These are phyloP conservation scores for Cordyceps cicadae DNA, from an alignment of 2,329 filamentous ascomycete species.

Conservation along the genomic window DNA sequence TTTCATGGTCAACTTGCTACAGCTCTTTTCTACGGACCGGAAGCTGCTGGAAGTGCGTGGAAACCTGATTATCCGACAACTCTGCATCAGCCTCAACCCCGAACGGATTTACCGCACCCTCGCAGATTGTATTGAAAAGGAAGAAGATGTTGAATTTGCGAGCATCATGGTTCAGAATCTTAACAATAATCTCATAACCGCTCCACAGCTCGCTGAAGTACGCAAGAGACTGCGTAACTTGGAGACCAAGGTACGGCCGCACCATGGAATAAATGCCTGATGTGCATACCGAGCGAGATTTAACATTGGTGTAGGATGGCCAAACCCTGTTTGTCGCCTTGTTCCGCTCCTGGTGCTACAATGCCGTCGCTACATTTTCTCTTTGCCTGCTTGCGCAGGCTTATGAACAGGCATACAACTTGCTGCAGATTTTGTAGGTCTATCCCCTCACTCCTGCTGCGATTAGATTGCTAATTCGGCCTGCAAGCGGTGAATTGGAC, in stretches of 20 bases:
- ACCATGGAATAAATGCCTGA: not conserved
- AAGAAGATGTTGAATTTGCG: constrained; percentile 96
- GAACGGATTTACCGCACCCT: constrained; percentile 93
- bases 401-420: constrained; percentile 94
- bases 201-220: constrained; percentile 84
- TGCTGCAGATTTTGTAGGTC: constrained; percentile 84
- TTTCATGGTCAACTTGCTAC: constrained; percentile 94
- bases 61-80: constrained; percentile 90
- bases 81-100: constrained; percentile 86
- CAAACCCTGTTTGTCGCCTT: constrained; percentile 91
- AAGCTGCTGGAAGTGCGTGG: constrained; percentile 84
- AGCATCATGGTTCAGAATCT: constrained; percentile 99
- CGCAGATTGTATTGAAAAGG: constrained; percentile 93
- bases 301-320: constrained; percentile 54
- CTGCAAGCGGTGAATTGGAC: constrained; percentile 74
- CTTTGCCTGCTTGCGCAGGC: constrained; percentile 91
- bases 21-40: constrained; percentile 90
- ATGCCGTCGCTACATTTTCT: constrained; percentile 95
- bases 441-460: not conserved
- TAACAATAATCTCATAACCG: constrained; percentile 98
- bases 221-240: constrained; percentile 84
- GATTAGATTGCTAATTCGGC: not conserved
- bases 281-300: not conserved
- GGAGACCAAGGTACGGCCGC: constrained; percentile 61
- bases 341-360: constrained; percentile 97